Conservation (phyloP, 139 green algal species). For the Auxenochlorella pyrenoidosa region DNA sequence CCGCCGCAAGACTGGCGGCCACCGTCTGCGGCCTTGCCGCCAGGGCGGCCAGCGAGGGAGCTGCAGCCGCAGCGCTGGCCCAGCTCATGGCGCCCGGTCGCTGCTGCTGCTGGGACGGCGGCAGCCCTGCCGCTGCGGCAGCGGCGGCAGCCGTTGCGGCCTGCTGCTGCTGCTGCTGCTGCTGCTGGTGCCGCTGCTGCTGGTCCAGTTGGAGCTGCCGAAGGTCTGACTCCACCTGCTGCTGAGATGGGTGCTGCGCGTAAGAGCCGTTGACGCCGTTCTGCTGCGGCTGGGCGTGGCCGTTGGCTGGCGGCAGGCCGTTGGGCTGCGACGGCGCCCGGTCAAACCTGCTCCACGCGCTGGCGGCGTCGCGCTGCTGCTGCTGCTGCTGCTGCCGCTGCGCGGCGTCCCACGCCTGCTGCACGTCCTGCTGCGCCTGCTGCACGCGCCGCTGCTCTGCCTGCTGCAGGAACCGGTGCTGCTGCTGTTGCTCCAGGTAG, state of each 20-base stretch:
- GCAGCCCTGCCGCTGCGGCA: neutral
- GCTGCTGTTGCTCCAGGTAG: slow-evolving; percentile 19
- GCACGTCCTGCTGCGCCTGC: neutral
- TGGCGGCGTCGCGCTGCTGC: neutral
- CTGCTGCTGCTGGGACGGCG: neutral
- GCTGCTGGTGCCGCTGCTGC: slow-evolving; percentile 4
- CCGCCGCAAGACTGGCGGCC: neutral
- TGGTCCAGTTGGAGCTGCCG: slow-evolving; percentile 13
- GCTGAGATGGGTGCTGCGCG: neutral
- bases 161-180: slow-evolving; percentile 15
- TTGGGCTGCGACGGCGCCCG: neutral
- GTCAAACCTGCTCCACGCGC: neutral
- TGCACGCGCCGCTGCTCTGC: neutral
- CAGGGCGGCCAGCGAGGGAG: neutral
- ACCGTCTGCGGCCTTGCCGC: neutral
- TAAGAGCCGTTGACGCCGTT: neutral
- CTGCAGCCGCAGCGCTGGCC: neutral
- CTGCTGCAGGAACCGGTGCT: slow-evolving; percentile 1
- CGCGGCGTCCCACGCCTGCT: neutral
- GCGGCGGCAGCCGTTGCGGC: neutral
- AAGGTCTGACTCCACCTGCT: slow-evolving; percentile 1
- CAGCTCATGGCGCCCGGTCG: neutral
- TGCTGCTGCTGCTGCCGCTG: neutral
- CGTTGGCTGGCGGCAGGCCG: neutral
- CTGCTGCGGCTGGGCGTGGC: slow-evolving; percentile 1